These are phyloP conservation scores for Immersiporthe knoxdaviesiana DNA, from an alignment of 2,329 filamentous ascomycete genomes.

Conservation along the genomic window DNA sequence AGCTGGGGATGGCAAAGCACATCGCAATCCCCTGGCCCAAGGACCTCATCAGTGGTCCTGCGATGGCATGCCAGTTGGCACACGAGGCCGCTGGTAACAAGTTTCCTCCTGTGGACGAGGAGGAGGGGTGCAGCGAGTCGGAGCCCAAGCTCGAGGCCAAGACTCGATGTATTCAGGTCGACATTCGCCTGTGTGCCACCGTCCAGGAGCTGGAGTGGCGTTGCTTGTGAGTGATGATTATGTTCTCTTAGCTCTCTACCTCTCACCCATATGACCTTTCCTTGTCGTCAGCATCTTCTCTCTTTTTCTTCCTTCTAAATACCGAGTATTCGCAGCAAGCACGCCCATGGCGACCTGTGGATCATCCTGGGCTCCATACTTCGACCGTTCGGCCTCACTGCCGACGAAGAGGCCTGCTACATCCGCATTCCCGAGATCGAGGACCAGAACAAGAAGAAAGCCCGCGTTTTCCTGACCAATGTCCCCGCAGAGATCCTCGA, in stretches of 20 bases:
- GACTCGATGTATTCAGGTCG: constrained; percentile 66
- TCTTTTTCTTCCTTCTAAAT: neutral
- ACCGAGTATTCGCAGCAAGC: constrained; percentile 44
- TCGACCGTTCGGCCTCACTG: constrained; percentile 66
- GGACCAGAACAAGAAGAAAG: constrained; percentile 54
- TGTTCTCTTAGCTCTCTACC: too few relatives aligned
- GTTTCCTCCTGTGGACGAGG: neutral
- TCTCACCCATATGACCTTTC: too few relatives aligned
- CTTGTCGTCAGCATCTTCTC: neutral
- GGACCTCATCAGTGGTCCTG: constrained; percentile 25
- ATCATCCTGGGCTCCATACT: constrained; percentile 67
- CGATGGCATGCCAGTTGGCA: neutral
- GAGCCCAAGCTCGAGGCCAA: neutral
- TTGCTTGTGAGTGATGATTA: constrained; percentile 49
- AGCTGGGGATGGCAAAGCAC: constrained; percentile 34
- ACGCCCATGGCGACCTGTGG: constrained; percentile 73
- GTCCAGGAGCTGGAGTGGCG: constrained; percentile 59
- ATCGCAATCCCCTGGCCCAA: constrained; percentile 61
- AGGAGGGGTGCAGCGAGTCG: neutral
- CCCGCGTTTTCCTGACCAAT: constrained; percentile 62
- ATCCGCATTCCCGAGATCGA: constrained; percentile 73
- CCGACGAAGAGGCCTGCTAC: constrained; percentile 65
- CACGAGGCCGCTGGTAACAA: neutral
- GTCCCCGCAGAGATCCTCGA: constrained; percentile 59
- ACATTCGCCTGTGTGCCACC: constrained; percentile 60